Evolutionary conservation across 345 rosid genomes (phyloP), one percentile per base, ranked within the genome.

Genomic region (Linum usitatissimum): DNA sequence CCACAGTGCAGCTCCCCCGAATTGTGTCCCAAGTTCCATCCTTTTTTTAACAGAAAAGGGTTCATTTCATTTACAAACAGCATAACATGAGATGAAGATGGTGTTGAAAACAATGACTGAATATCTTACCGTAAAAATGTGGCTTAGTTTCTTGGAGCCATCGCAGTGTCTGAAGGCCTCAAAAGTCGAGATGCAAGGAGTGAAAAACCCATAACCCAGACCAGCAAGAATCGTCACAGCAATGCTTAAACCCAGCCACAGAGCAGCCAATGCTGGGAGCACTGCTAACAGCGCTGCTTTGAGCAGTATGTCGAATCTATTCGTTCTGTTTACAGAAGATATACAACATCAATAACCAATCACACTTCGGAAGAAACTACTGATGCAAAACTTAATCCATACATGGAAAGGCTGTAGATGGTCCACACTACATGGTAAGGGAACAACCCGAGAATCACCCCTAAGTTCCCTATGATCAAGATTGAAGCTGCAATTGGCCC

Each of bases 21-120:
- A 88, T 59, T 4, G 94, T 84, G 68, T 80, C 91, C 94, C 86
- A 82, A 61, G 90, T 86, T 70, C 94, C 97, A 79, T 91, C 96
- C 95, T 88, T 10, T 88, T 10, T 40, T 40, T 5, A 71, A 5
- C 7, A 54, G n/a, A n/a, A n/a, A n/a, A n/a, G n/a, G n/a, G n/a
- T n/a, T n/a, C n/a, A n/a, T 48, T 28, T 34, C 3, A 45, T 45
- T n/a, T 12, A 42, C 42, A 19, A 39, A 66, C 15, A 57, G 53
- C 53, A 8, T 20, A 49, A 55, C 19, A 1, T 10, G 28, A 54
- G 38, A 28, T 55, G 9, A 18, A 23, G 9, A 20, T 17, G 14
- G 20, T 9, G 39, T 3, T 15, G 28, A 23, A 23, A 23, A 23
- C 38, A 61, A 45, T 31, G 6, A 14, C 18, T 40, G 14, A 23